A percentile compares a stretch with the other conserved stretches of the same genome.
Conservation (phyloP, 805 yeast species). For the Sugiyamaella chiloensis region DNA sequence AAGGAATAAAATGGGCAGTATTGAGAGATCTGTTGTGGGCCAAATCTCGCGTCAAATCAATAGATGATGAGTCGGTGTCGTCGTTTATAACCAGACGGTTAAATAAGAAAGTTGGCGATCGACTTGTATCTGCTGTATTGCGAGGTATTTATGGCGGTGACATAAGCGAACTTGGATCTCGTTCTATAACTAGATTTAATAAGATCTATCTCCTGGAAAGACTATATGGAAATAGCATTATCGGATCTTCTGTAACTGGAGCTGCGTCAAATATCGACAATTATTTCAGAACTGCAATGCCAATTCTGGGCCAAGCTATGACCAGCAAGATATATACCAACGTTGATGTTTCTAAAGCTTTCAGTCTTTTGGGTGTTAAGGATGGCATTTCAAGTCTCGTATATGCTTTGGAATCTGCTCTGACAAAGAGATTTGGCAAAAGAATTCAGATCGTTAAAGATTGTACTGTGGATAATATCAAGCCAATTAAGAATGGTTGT, state of each 20-base stretch:
- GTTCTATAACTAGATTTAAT: slow-evolving; percentile 51
- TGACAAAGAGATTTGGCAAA: slow-evolving; percentile 14
- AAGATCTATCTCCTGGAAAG: slow-evolving; percentile 54
- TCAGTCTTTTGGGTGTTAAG: slow-evolving; percentile 21
- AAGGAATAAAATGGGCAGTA: slow-evolving; percentile 55
- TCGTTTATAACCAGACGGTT: slow-evolving; percentile 67
- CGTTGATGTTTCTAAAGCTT: slow-evolving; percentile 7
- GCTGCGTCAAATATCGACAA: slow-evolving; percentile 29
- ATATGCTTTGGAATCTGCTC: slow-evolving; percentile 23
- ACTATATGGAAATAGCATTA: slow-evolving; percentile 47
- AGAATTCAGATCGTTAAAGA: slow-evolving; percentile 26
- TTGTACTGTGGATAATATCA: slow-evolving; percentile 15
- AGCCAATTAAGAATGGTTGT: slow-evolving; percentile 9
- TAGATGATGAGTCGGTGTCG: slow-evolving; percentile 68
- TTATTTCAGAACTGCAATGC: slow-evolving; percentile 25
- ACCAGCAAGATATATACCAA: slow-evolving; percentile 16
- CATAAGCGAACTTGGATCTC: slow-evolving; percentile 58
- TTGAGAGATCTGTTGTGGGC: slow-evolving; percentile 35
- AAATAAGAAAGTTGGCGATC: slow-evolving; percentile 49
- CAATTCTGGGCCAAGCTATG: slow-evolving; percentile 27
- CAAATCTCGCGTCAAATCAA: slow-evolving; percentile 17
- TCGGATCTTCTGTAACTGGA: slow-evolving; percentile 44
- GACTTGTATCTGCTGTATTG: slow-evolving; percentile 73
- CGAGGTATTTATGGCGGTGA: slow-evolving; percentile 96
- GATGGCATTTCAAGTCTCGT: slow-evolving; percentile 31